Percentiles rank a stretch among this genome's conserved stretches.
These are phyloP conservation scores for Lepraria neglecta DNA, from an alignment of 495 filamentous ascomycete genomes.

Conservation along the genomic window DNA sequence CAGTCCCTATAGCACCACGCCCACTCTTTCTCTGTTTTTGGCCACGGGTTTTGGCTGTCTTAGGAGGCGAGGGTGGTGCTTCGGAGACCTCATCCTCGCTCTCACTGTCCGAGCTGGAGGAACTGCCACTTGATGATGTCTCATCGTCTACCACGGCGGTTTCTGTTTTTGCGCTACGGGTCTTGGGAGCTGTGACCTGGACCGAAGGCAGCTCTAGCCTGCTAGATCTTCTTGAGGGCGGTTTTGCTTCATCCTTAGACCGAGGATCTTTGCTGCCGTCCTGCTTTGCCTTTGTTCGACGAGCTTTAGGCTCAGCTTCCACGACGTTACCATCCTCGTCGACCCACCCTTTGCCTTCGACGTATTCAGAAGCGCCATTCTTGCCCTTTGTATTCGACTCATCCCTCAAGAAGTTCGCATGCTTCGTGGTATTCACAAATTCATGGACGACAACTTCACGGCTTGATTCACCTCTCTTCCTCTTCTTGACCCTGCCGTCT, in stretches of 20 bases:
- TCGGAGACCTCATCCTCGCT: constrained; percentile 16
- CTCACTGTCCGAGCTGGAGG: constrained; percentile 17
- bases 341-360: constrained; percentile 84
- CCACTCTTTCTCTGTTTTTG: neutral
- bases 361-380: constrained; percentile 46
- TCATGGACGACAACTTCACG: constrained; percentile 66
- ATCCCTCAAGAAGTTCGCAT: constrained; percentile 65
- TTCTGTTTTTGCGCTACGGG: constrained; percentile 6
- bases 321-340: constrained; percentile 72
- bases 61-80: neutral
- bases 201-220: constrained; percentile 11
- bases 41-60: neutral
- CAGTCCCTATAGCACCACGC: neutral
- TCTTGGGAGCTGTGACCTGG: constrained; percentile 9
- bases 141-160: constrained; percentile 12
- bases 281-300: constrained; percentile 15
- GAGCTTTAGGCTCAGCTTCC: constrained; percentile 42
- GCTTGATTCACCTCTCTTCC: constrained; percentile 44
- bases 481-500: constrained; percentile 44
- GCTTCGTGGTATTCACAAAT: constrained; percentile 70
- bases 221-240: constrained; percentile 11
- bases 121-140: constrained; percentile 25
- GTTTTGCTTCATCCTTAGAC: neutral
- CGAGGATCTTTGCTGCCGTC: constrained; percentile 18
- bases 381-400: constrained; percentile 35